These are phyloP conservation scores for Astrephomene gubernaculifera DNA, from an alignment of 139 green algal species.

Conservation along the genomic window DNA sequence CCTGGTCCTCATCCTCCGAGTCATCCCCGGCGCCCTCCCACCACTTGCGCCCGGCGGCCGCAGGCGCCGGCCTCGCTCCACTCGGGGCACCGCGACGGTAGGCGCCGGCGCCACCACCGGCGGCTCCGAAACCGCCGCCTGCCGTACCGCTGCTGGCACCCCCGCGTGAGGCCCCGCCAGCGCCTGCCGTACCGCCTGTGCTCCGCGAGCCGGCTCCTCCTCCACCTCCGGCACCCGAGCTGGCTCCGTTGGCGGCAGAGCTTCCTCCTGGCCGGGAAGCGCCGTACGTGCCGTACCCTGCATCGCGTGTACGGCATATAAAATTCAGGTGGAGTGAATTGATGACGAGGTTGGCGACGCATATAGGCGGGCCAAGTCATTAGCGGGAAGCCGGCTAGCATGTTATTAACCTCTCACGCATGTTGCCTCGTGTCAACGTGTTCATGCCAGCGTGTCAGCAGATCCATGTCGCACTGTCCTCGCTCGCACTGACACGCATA, in stretches of 20 bases:
- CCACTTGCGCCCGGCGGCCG: conserved; percentile 12
- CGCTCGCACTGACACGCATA: not conserved
- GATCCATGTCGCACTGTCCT: not conserved
- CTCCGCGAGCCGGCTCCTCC: too few species aligned
- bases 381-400: too few species aligned
- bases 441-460: not conserved
- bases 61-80: not conserved
- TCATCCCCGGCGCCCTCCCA: not conserved
- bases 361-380: too few species aligned
- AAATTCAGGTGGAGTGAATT: not conserved
- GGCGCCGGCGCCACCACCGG: not conserved
- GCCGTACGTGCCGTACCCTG: conserved; percentile 23
- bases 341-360: too few species aligned
- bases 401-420: not conserved
- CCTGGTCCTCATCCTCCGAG: conserved; percentile 13
- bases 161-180: not conserved
- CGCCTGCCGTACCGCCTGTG: not conserved
- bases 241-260: too few species aligned
- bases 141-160: not conserved
- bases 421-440: too few species aligned
- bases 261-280: not conserved
- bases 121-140: not conserved
- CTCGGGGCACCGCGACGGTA: not conserved
- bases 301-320: not conserved
- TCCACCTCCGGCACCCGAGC: too few species aligned